Conservation (phyloP, 495 filamentous ascomycete genomes). For the Haplographium delicatum region DNA sequence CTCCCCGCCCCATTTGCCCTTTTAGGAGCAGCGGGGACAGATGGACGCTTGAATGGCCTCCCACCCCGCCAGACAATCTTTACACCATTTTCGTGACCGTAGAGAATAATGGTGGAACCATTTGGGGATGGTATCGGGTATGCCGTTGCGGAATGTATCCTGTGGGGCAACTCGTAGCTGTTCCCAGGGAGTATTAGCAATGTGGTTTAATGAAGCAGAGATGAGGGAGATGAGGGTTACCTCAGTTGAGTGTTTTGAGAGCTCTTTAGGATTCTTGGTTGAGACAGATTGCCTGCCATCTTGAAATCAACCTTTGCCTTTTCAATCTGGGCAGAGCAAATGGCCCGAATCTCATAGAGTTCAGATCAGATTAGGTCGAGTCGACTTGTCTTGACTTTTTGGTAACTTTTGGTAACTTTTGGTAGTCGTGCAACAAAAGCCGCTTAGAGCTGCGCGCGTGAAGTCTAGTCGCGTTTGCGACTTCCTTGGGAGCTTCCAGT, state of each 20-base stretch:
- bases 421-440: too few species aligned
- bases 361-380: too few species aligned
- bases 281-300: conserved; percentile 18
- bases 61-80: conserved; percentile 80
- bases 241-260: conserved; percentile 18
- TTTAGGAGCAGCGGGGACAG: conserved; percentile 35
- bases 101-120: conserved; percentile 77
- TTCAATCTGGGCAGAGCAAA: too few species aligned
- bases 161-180: conserved; percentile 73
- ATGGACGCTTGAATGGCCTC: conserved; percentile 48
- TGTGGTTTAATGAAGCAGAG: not conserved
- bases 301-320: too few species aligned
- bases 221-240: conserved; percentile 5
- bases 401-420: too few species aligned
- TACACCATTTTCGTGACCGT: conserved; percentile 75
- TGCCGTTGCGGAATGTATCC: conserved; percentile 63
- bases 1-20: conserved; percentile 36
- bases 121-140: conserved; percentile 78
- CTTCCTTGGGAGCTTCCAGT: too few species aligned
- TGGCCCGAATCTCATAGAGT: too few species aligned
- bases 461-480: too few species aligned
- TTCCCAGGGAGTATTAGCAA: not conserved
- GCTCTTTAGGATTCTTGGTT: conserved; percentile 15
- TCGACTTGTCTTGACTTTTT: too few species aligned
- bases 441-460: too few species aligned